A percentile compares a stretch with the other conserved stretches of the same genome.
These are phyloP conservation scores for Paspalum notatum DNA, from an alignment of 176 grass and related monocot species.

Conservation along the genomic window DNA sequence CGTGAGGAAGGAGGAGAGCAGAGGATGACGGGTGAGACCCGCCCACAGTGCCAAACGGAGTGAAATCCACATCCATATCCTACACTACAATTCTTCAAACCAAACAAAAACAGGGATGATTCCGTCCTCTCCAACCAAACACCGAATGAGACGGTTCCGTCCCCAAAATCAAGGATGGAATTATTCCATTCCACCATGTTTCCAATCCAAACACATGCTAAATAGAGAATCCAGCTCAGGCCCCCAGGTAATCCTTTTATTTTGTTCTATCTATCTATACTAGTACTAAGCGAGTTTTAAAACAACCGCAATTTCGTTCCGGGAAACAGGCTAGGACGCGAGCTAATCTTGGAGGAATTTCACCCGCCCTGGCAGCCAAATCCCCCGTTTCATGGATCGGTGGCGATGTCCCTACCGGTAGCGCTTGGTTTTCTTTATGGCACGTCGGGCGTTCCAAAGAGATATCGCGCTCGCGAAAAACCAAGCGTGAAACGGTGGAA, in stretches of 20 bases:
- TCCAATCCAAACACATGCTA: too few relatives aligned
- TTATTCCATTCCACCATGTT: too few relatives aligned
- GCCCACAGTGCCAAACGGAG: too few relatives aligned
- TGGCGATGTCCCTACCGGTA: not conserved
- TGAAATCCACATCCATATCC: too few relatives aligned
- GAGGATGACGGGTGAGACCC: too few relatives aligned
- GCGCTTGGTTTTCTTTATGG: conserved; percentile 21
- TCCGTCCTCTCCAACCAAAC: too few relatives aligned
- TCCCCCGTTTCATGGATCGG: conserved; percentile 73
- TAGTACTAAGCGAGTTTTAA: not conserved
- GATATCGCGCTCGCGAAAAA: conserved; percentile 9
- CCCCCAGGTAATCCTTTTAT: not conserved
- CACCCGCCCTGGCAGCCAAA: conserved; percentile 39
- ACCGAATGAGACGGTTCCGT: too few relatives aligned
- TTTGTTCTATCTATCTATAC: not conserved
- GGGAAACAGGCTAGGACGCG: conserved; percentile 51
- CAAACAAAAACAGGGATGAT: too few relatives aligned
- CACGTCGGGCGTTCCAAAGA: conserved; percentile 17
- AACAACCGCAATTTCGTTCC: conserved; percentile 48
- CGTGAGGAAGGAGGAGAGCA: too few relatives aligned
- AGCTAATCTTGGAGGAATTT: conserved; percentile 57
- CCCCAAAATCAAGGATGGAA: too few relatives aligned
- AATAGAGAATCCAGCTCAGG: conserved; percentile 22
- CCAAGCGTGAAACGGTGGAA: not conserved
- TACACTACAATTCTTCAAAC: too few relatives aligned